Evolutionary conservation across 208 protist genomes (phyloP).

Genomic region (Naegleria lovaniensis): DNA sequence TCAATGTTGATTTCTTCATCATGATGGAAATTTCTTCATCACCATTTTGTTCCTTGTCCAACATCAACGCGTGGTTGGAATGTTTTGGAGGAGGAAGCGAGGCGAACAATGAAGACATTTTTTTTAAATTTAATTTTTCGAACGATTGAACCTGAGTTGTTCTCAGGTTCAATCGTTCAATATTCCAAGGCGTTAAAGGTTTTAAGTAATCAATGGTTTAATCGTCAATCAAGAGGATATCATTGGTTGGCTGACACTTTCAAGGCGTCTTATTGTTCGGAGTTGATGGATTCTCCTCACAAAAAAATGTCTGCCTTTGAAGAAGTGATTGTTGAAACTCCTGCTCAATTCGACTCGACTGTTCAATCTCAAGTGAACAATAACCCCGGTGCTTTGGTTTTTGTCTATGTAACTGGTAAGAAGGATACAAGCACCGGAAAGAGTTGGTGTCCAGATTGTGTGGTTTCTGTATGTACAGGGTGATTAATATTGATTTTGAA

Average conservation of each 20-base stretch:
- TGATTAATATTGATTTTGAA: neutral
- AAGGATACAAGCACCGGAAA: conserved; percentile 50
- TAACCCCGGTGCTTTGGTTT: conserved; percentile 38
- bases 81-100: neutral
- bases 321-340: neutral
- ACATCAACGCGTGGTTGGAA: neutral
- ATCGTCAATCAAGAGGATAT: no score
- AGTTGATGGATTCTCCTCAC: no score
- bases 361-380: conserved; percentile 35
- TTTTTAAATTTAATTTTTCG: neutral
- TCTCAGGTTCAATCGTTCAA: no score
- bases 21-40: no score
- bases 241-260: no score
- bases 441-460: conserved; percentile 70
- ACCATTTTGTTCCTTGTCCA: no score
- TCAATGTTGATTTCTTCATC: neutral
- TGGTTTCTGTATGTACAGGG: conserved; percentile 48
- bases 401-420: conserved; percentile 57
- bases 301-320: neutral
- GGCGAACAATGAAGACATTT: neutral
- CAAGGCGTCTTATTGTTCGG: no score
- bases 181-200: no score
- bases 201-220: no score
- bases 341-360: neutral
- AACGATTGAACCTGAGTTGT: no score